Evolutionary conservation across 1,139 yeast genomes (phyloP), one percentile per base, ranked within the genome.

Genomic region (Yarrowia galli): DNA sequence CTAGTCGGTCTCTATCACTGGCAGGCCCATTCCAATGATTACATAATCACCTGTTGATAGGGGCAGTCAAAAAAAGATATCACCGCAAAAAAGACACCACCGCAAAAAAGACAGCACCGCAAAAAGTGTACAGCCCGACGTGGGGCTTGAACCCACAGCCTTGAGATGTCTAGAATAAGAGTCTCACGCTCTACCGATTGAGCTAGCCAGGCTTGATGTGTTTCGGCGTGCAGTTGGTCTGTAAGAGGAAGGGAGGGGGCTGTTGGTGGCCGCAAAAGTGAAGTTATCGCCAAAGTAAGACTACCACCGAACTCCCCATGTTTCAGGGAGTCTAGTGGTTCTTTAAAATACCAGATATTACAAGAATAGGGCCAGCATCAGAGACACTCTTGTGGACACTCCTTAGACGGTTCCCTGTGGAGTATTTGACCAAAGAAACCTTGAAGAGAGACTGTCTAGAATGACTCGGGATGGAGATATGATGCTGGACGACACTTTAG

Each of bases 101-200:
- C n/a, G n/a, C n/a, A 46, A 25, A 53, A 53, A 20, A 13, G 22
- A 53, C 36, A 36, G 43, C 15, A 22, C 36, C 12, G 2, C 7
- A 5, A 16, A 2, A 15, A 18, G 6, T 20, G 22, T 4, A 9
- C 9, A 56, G 63, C 63, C 63, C 63, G 63, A 56, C 63, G 63
- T 56, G 63, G 63, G 63, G 63, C 63, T 56, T 56, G 63, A 56
- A 56, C 63, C 63, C 63, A 56, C 63, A 56, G 63, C 63, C 63
- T 56, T 56, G 63, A 56, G 63, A 56, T 56, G 12, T 8, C 63
- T 42, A 2, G 61, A 40, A 56, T 56, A 56, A 56, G 63, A 56
- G 63, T 56, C 63, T 56, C 63, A 56, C 63, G 63, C 63, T 28
- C 63, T 56, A 56, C 63, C 63, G 63, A 56, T 56, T 56, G 63